Conservation (phyloP, 75 land plant species). For the Picea sitchensis region DNA sequence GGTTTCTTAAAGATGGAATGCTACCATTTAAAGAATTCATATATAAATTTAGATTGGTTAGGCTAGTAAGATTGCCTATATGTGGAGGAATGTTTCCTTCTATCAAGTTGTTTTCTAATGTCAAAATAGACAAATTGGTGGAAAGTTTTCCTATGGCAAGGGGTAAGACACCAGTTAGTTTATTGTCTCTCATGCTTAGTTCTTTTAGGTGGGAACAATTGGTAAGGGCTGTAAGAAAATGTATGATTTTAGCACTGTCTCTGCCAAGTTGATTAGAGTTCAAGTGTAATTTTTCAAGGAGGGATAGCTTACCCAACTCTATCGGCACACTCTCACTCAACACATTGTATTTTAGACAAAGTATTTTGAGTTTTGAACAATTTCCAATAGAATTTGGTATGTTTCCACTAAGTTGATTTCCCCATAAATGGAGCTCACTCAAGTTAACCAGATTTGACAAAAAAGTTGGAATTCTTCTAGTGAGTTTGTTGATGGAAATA, state of each 20-base stretch:
- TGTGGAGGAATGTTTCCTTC: conserved; percentile 25
- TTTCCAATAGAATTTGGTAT: too few species aligned
- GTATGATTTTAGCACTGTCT: not conserved
- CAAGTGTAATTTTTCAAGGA: conserved; percentile 23
- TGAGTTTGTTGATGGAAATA: too few species aligned
- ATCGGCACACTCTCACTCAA: conserved; percentile 13
- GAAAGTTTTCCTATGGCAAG: conserved; percentile 8
- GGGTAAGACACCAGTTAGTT: conserved; percentile 13
- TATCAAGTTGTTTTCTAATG: conserved; percentile 11
- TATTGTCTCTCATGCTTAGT: conserved; percentile 12
- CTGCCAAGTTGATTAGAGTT: conserved; percentile 12
- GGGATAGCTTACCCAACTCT: conserved; percentile 24
- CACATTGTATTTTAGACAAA: too few species aligned
- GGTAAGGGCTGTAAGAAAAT: conserved; percentile 14
- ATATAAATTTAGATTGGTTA: conserved; percentile 13
- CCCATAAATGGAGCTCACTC: too few species aligned
- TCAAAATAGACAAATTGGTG: conserved; percentile 3
- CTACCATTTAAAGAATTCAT: conserved; percentile 29
- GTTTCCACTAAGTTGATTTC: too few species aligned
- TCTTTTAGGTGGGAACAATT: conserved; percentile 7
- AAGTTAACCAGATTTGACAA: too few species aligned
- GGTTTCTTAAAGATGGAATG: conserved; percentile 30
- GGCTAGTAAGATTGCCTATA: conserved; percentile 22
- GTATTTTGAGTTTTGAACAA: too few species aligned
- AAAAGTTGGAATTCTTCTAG: too few species aligned